Conservation (phyloP, 306 rosid species). For the Medicago ruthenica region DNA sequence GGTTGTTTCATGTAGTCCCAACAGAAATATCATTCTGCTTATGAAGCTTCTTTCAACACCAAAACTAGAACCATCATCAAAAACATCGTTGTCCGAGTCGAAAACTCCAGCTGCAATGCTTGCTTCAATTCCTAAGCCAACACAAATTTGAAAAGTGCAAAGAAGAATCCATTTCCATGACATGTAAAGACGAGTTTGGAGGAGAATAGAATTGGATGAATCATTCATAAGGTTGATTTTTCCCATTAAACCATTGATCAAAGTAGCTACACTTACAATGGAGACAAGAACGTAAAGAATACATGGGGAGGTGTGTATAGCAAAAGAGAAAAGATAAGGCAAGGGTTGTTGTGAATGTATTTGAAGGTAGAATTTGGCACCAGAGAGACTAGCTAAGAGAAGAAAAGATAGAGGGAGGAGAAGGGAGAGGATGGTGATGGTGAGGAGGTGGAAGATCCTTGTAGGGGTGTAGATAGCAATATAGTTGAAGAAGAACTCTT, state of each 20-base stretch:
- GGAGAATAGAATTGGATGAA: slow-evolving; percentile 8
- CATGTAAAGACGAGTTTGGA: slow-evolving; percentile 45
- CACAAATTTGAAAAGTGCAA: slow-evolving; percentile 67
- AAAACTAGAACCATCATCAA: neutral
- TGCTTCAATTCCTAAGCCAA: slow-evolving; percentile 72
- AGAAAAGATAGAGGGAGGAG: slow-evolving; percentile 84
- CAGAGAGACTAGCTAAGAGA: slow-evolving; percentile 66
- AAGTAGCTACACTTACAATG: slow-evolving; percentile 50
- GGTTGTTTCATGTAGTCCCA: slow-evolving; percentile 86
- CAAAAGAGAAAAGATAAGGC: slow-evolving; percentile 42
- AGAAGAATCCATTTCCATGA: slow-evolving; percentile 91
- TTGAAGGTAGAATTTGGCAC: slow-evolving; percentile 50
- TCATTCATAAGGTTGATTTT: slow-evolving; percentile 48
- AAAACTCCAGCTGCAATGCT: slow-evolving; percentile 52
- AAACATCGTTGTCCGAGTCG: slow-evolving; percentile 21
- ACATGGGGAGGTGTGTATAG: slow-evolving; percentile 51
- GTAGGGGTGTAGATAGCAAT: slow-evolving; percentile 25
- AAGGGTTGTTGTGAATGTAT: slow-evolving; percentile 10
- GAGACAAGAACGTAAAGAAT: slow-evolving; percentile 65
- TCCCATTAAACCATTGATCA: slow-evolving; percentile 60
- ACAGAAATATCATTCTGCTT: slow-evolving; percentile 62
- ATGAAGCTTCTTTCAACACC: slow-evolving; percentile 47
- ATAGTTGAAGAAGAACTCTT: slow-evolving; percentile 44
- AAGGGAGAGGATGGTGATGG: slow-evolving; percentile 67
- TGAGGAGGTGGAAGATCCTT: slow-evolving; percentile 60